phyloP scores from a whole-genome alignment of 116 monocot genomes.

The Papilionanthe hybrid region DNA sequence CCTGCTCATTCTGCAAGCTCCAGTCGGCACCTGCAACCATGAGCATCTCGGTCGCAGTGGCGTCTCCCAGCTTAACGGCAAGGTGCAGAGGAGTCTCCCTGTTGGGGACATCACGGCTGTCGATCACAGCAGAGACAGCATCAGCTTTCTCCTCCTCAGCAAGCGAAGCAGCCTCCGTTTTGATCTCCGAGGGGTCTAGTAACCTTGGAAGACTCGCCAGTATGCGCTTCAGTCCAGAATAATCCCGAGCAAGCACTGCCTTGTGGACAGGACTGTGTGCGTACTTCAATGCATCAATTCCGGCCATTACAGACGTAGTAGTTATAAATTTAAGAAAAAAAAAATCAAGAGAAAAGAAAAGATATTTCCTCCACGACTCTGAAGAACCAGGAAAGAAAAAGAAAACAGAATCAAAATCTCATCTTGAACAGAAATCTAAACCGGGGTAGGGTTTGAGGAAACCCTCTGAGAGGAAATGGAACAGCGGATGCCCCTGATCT shows the following conservation, averaged over 20 bases:
- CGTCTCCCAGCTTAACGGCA: slow-evolving; percentile 32
- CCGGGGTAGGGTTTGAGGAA: background rate
- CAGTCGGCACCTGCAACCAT: slow-evolving; percentile 85
- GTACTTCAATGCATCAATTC: slow-evolving; percentile 34
- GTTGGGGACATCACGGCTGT: slow-evolving; percentile 42
- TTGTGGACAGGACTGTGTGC: slow-evolving; percentile 75
- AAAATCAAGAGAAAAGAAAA: background rate
- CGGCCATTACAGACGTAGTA: slow-evolving; percentile 1
- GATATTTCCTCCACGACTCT: background rate
- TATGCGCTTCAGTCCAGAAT: slow-evolving; percentile 32
- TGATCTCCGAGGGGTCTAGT: slow-evolving; percentile 39
- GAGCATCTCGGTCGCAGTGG: slow-evolving; percentile 30
- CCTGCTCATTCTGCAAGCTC: slow-evolving; percentile 91
- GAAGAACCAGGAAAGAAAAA: background rate
- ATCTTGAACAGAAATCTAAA: slow-evolving; percentile 2
- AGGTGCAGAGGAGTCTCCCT: slow-evolving; percentile 47
- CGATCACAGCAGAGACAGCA: slow-evolving; percentile 33
- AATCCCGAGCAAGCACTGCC: slow-evolving; percentile 59
- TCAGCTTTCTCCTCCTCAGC: slow-evolving; percentile 41
- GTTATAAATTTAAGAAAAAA: background rate
- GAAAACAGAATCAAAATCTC: slow-evolving; percentile 6
- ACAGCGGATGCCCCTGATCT: slow-evolving; percentile 12
- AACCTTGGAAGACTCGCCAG: slow-evolving; percentile 48
- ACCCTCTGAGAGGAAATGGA: slow-evolving; percentile 4
- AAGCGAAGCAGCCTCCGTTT: slow-evolving; percentile 49